These are phyloP conservation scores for Macrolepiota fuliginosa DNA, from an alignment of 768 basidiomycete genomes.

Conservation along the genomic window DNA sequence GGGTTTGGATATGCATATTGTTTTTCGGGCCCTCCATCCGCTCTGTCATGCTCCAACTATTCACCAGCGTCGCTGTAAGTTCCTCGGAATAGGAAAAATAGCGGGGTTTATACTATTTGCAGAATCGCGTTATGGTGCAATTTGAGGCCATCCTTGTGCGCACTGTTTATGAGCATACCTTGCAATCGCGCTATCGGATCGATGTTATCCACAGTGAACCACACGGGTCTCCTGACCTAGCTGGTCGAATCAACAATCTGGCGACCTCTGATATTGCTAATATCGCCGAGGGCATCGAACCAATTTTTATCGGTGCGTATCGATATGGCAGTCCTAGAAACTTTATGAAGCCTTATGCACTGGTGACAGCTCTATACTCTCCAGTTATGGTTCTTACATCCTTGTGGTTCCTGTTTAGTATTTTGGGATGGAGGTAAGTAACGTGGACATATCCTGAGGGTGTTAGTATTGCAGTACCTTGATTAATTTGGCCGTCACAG, in stretches of 20 bases:
- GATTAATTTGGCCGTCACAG: not conserved
- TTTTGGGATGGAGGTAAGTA: slow-evolving; percentile 44
- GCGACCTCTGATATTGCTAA: slow-evolving; percentile 59
- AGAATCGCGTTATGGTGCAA: slow-evolving; percentile 24
- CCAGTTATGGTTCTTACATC: slow-evolving; percentile 40
- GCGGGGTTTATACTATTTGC: slow-evolving; percentile 27
- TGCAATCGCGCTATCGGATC: not conserved
- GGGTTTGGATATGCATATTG: slow-evolving; percentile 56
- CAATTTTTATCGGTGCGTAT: slow-evolving; percentile 26
- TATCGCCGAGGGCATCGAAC: slow-evolving; percentile 28
- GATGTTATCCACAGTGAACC: slow-evolving; percentile 5
- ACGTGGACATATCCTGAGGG: not conserved
- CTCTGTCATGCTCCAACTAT: slow-evolving; percentile 50
- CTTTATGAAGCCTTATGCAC: not conserved
- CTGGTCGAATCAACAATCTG: slow-evolving; percentile 77
- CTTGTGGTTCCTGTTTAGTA: slow-evolving; percentile 39
- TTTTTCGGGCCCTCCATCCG: slow-evolving; percentile 20
- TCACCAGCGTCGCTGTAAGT: slow-evolving; percentile 45
- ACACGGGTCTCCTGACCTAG: slow-evolving; percentile 42
- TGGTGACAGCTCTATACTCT: slow-evolving; percentile 29
- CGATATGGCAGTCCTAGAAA: not conserved
- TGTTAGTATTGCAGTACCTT: not conserved
- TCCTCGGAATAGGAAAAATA: slow-evolving; percentile 16
- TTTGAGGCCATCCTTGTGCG: slow-evolving; percentile 31
- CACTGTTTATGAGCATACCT: slow-evolving; percentile 15